These are phyloP conservation scores for Paspalum vaginatum DNA, from an alignment of 176 grass and related monocot species.

Conservation along the genomic window DNA sequence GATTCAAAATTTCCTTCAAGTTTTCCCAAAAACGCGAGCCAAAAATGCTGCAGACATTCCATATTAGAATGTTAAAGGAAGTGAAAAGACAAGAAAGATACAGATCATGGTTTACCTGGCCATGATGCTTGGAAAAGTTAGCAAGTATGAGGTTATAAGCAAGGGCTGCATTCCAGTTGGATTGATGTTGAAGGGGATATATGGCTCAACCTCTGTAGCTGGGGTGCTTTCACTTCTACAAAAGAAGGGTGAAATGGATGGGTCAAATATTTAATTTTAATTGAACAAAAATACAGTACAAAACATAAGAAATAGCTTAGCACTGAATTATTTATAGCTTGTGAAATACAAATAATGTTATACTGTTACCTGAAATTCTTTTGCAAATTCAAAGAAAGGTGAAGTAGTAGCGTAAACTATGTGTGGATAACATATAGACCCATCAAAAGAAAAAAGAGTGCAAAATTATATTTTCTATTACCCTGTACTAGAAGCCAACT, in stretches of 20 bases:
- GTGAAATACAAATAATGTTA: not conserved
- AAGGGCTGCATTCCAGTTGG: conserved; percentile 96
- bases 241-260: conserved; percentile 22
- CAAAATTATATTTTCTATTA: conserved; percentile 39
- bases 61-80: conserved; percentile 42
- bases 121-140: conserved; percentile 95
- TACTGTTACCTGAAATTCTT: conserved; percentile 14
- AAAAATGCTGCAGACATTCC: conserved; percentile 73
- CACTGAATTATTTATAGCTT: not conserved
- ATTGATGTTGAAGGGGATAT: conserved; percentile 98
- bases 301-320: conserved; percentile 2
- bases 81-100: conserved; percentile 12
- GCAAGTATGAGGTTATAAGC: conserved; percentile 83
- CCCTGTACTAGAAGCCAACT: conserved; percentile 85
- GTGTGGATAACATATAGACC: not conserved
- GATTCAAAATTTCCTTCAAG: conserved; percentile 81
- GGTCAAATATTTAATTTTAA: not conserved
- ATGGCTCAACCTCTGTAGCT: conserved; percentile 95
- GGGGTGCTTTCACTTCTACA: conserved; percentile 62
- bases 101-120: conserved; percentile 58
- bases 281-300: not conserved
- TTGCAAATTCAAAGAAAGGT: conserved; percentile 1
- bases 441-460: conserved; percentile 25
- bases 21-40: conserved; percentile 71
- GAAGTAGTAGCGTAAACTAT: not conserved